A percentile compares a stretch with the other conserved stretches of the same genome.
These are phyloP conservation scores for Allomyces javanicus DNA, from an alignment of 192 early-diverging fungal genomes.

Conservation along the genomic window DNA sequence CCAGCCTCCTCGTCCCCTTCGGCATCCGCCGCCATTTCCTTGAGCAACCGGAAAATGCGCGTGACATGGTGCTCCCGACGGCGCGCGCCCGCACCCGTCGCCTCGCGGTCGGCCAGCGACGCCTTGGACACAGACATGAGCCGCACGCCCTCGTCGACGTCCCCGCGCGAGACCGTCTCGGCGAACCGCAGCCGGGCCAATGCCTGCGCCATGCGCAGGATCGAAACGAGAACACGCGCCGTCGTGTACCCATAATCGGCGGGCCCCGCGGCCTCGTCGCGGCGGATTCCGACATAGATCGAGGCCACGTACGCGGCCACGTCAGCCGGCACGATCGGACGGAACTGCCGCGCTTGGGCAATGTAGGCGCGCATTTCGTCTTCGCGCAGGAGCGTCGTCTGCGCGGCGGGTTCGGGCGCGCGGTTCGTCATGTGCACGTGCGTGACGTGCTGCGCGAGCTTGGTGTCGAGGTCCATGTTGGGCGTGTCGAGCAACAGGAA, in stretches of 20 bases:
- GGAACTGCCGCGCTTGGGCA: constrained; percentile 49
- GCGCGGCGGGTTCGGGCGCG: neutral
- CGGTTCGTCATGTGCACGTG: constrained; percentile 73
- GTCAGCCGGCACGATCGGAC: constrained; percentile 47
- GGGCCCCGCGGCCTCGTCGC: constrained; percentile 11
- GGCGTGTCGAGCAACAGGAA: constrained; percentile 82
- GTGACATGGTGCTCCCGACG: constrained; percentile 26
- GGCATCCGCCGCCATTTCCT: constrained; percentile 39
- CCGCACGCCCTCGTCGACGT: constrained; percentile 76
- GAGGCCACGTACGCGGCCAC: constrained; percentile 76
- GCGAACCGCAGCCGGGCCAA: constrained; percentile 58
- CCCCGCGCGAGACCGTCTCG: constrained; percentile 38
- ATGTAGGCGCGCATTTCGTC: constrained; percentile 72
- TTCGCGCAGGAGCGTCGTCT: constrained; percentile 18
- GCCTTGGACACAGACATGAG: constrained; percentile 81
- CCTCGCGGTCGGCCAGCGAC: constrained; percentile 44
- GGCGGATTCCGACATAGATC: constrained; percentile 59
- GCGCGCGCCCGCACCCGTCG: constrained; percentile 13
- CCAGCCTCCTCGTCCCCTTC: constrained; percentile 29
- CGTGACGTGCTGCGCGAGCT: constrained; percentile 75
- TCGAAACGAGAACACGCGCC: constrained; percentile 68
- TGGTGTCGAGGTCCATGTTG: constrained; percentile 48
- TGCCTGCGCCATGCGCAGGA: constrained; percentile 66
- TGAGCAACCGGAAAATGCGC: constrained; percentile 58
- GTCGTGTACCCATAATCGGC: constrained; percentile 55